Conservation (phyloP, 139 green algal genomes). For the Micromonas pusilla region DNA sequence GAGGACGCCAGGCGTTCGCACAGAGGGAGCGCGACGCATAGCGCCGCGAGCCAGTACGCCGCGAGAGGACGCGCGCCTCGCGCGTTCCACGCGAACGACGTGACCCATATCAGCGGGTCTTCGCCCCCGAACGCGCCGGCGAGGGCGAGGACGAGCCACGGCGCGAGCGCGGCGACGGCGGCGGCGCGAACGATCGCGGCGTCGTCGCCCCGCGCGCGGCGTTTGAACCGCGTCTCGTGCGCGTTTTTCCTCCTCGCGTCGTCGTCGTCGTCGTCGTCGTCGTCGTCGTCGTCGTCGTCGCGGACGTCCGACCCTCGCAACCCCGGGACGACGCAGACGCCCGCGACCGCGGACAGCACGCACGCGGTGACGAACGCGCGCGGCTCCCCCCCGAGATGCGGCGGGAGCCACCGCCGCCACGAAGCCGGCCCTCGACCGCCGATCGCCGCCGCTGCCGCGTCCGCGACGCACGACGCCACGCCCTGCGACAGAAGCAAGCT, state of each 20-base stretch:
- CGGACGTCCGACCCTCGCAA: no score
- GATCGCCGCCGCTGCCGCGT: not conserved
- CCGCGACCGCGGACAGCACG: no score
- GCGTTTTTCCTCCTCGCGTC: not conserved
- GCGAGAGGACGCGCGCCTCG: not conserved
- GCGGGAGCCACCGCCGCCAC: no score
- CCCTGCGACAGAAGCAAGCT: not conserved
- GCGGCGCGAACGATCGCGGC: not conserved
- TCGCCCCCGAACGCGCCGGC: not conserved
- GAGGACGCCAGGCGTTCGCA: no score
- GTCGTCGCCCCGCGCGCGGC: not conserved
- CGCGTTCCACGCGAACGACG: not conserved
- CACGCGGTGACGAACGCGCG: no score
- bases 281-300: slow-evolving; percentile 21
- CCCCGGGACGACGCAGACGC: no score
- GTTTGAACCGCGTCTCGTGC: not conserved
- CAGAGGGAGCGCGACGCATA: no score
- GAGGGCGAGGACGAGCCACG: not conserved
- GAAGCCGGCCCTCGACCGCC: no score
- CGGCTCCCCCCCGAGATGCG: no score
- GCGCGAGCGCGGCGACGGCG: no score
- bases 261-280: slow-evolving; percentile 10
- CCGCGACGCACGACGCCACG: not conserved
- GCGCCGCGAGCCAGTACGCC: no score
- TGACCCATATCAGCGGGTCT: not conserved